phyloP scores from a whole-genome alignment of 78 protist species.

The Dictyostelium firmibasis region DNA sequence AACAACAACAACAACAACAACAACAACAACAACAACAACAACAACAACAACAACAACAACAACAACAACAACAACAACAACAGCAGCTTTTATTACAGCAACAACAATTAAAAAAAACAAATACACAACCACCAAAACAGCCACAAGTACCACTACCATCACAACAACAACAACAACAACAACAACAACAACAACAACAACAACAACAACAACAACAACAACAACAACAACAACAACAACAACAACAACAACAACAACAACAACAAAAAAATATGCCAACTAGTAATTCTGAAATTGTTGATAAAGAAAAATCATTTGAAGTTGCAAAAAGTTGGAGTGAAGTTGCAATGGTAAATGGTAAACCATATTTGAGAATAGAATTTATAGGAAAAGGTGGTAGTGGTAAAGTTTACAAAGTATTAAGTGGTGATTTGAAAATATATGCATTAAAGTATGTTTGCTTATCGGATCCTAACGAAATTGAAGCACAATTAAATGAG shows the following conservation, averaged over 20 bases:
- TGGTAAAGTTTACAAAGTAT: slow-evolving; percentile 28
- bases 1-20: neutral
- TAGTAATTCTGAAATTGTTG: neutral
- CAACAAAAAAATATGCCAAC: neutral
- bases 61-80: neutral
- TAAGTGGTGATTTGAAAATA: slow-evolving; percentile 67
- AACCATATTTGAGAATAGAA: slow-evolving; percentile 49
- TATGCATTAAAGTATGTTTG: slow-evolving; percentile 66
- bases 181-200: neutral
- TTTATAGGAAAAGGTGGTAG: slow-evolving; percentile 93
- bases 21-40: slow-evolving; percentile 9
- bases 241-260: neutral
- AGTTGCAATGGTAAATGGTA: slow-evolving; percentile 57
- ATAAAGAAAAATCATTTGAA: slow-evolving; percentile 18
- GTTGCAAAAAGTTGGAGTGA: slow-evolving; percentile 41
- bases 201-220: slow-evolving; percentile 6
- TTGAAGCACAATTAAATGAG: slow-evolving; percentile 86
- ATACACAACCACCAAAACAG: neutral
- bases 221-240: neutral
- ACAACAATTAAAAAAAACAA: neutral
- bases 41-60: neutral
- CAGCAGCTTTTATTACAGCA: neutral
- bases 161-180: neutral
- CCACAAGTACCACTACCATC: neutral
- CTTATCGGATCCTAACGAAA: slow-evolving; percentile 61